phyloP scores from a whole-genome alignment of 768 basidiomycete genomes.

The Lactarius vividus region DNA sequence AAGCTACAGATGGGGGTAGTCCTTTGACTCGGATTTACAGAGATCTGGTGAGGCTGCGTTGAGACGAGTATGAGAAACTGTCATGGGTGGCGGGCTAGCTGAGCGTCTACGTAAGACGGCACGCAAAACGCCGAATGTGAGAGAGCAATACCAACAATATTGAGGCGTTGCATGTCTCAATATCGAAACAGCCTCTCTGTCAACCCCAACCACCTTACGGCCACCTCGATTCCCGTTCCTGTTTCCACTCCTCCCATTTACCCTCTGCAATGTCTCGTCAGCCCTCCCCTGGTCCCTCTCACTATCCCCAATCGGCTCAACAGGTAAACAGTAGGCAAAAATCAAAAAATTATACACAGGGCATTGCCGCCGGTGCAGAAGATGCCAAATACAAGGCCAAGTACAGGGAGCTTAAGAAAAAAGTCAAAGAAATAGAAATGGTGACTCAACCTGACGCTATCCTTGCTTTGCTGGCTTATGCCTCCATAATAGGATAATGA shows the following conservation, averaged over 20 bases:
- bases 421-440: slow-evolving; percentile 82
- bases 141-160: slow-evolving; percentile 29
- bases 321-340: slow-evolving; percentile 38
- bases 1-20: background rate
- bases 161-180: slow-evolving; percentile 15
- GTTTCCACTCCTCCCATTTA: slow-evolving; percentile 36
- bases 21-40: background rate
- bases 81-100: background rate
- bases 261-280: slow-evolving; percentile 65
- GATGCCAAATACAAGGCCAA: slow-evolving; percentile 86
- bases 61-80: background rate
- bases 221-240: slow-evolving; percentile 27
- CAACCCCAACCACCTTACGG: slow-evolving; percentile 34
- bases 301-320: slow-evolving; percentile 26
- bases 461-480: slow-evolving; percentile 7
- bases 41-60: background rate
- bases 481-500: slow-evolving; percentile 69
- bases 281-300: slow-evolving; percentile 38
- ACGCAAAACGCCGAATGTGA: slow-evolving; percentile 39
- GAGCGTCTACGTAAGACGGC: slow-evolving; percentile 9
- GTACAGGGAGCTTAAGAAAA: slow-evolving; percentile 84
- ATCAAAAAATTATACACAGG: slow-evolving; percentile 48
- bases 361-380: slow-evolving; percentile 76
- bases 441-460: slow-evolving; percentile 43
- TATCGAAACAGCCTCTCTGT: slow-evolving; percentile 16